These are phyloP conservation scores for Mycosphaerella sp. DNA, from an alignment of 2,329 filamentous ascomycete species.

Conservation along the genomic window DNA sequence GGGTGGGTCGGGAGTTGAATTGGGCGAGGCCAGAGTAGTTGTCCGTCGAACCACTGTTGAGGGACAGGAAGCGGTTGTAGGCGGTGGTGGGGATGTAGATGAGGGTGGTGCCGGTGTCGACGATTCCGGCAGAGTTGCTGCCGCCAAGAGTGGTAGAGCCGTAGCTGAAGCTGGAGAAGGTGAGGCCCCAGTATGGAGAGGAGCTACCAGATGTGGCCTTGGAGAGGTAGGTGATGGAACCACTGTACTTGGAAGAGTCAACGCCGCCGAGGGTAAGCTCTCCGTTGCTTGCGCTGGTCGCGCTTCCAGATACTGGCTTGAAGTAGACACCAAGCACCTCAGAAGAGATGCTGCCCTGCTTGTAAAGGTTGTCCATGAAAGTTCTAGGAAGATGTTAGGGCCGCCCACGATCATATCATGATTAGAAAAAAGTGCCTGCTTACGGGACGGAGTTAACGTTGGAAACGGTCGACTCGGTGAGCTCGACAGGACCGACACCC, in stretches of 20 bases:
- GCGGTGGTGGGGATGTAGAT: slow-evolving; percentile 38
- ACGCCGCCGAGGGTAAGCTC: slow-evolving; percentile 36
- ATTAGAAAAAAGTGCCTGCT: no score
- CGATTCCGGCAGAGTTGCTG: slow-evolving; percentile 35
- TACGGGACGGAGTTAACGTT: slow-evolving; percentile 19
- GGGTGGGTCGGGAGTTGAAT: slow-evolving; percentile 16
- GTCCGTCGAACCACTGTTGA: slow-evolving; percentile 20
- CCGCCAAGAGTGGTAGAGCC: slow-evolving; percentile 13
- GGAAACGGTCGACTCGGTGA: slow-evolving; percentile 20
- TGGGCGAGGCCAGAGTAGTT: slow-evolving; percentile 19
- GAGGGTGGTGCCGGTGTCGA: slow-evolving; percentile 39
- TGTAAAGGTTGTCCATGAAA: slow-evolving; percentile 23
- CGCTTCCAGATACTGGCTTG: slow-evolving; percentile 20
- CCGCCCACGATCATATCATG: no score
- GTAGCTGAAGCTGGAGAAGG: slow-evolving; percentile 19
- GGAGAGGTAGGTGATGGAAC: slow-evolving; percentile 49
- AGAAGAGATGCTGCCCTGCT: slow-evolving; percentile 17
- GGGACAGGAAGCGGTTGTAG: slow-evolving; percentile 21
- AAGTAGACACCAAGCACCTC: slow-evolving; percentile 24
- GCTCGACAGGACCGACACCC: slow-evolving; percentile 19
- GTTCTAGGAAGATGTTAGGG: background rate
- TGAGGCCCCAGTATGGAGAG: slow-evolving; percentile 41
- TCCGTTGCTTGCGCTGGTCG: slow-evolving; percentile 18
- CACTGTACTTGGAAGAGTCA: slow-evolving; percentile 50
- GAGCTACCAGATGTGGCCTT: slow-evolving; percentile 51